Evolutionary conservation across 345 rosid genomes (phyloP).

Genomic region (Sisymbrium altissimum): DNA sequence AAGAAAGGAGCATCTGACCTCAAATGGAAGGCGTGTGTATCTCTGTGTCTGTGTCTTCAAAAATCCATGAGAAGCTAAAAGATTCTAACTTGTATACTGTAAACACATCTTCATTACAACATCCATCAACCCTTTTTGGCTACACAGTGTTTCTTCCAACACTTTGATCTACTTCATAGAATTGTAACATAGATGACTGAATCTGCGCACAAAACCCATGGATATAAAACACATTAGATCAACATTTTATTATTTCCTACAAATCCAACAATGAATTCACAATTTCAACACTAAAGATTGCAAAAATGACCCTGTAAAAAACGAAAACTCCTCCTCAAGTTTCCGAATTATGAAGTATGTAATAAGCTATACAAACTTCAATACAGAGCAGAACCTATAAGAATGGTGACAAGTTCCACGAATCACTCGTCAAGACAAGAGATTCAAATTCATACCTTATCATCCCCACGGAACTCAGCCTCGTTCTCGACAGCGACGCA

Average conservation of each 20-base stretch:
- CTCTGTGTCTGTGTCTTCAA: constrained; percentile 5
- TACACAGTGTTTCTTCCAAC: constrained; percentile 11
- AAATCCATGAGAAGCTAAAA: constrained; percentile 2
- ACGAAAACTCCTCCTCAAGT: background rate
- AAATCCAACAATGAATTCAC: background rate
- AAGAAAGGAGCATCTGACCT: background rate
- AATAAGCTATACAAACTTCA: background rate
- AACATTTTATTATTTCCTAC: background rate
- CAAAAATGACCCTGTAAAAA: background rate
- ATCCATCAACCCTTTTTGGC: background rate
- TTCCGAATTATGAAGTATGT: background rate
- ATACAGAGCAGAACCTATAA: too few relatives aligned
- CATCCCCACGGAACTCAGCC: background rate
- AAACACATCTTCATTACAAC: constrained; percentile 14
- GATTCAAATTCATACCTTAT: background rate
- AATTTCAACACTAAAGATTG: background rate
- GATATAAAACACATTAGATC: background rate
- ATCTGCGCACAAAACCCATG: background rate
- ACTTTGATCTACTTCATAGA: constrained; percentile 3
- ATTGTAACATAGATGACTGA: background rate
- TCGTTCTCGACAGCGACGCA: constrained; percentile 36
- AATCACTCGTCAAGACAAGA: background rate
- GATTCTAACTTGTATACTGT: constrained; percentile 2
- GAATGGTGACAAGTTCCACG: background rate
- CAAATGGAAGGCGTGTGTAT: constrained; percentile 1